phyloP scores from a whole-genome alignment of 2,329 filamentous ascomycete species.

The Didymella segeticola region DNA sequence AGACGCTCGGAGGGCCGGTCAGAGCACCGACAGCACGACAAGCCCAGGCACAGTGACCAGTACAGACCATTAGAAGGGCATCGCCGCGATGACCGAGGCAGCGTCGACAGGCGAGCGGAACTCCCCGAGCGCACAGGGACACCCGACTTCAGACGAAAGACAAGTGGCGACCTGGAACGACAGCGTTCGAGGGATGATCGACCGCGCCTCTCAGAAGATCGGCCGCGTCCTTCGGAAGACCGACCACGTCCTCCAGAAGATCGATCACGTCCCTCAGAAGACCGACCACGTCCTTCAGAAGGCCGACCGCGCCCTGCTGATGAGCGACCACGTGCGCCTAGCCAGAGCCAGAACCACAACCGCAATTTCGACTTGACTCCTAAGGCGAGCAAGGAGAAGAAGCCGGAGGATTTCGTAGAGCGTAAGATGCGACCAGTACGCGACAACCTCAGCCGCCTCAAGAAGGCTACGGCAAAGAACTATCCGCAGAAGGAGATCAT shows the following conservation, averaged over 20 bases:
- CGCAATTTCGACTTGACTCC: slow-evolving; percentile 38
- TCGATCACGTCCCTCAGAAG: slow-evolving; percentile 60
- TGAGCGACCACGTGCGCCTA: slow-evolving; percentile 36
- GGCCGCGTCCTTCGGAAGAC: slow-evolving; percentile 33
- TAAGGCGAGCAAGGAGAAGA: slow-evolving; percentile 35
- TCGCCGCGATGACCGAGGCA: slow-evolving; percentile 41
- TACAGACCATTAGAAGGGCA: slow-evolving; percentile 39
- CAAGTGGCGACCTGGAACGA: slow-evolving; percentile 53
- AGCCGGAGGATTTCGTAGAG: slow-evolving; percentile 58
- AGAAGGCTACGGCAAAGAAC: slow-evolving; percentile 67
- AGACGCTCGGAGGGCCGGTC: slow-evolving; percentile 42
- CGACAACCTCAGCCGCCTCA: slow-evolving; percentile 65
- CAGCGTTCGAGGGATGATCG: slow-evolving; percentile 47
- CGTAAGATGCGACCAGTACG: slow-evolving; percentile 65
- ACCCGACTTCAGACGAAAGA: slow-evolving; percentile 53
- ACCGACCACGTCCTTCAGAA: too few relatives aligned
- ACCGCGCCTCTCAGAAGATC: slow-evolving; percentile 58
- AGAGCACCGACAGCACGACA: slow-evolving; percentile 43
- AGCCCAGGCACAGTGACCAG: slow-evolving; percentile 46
- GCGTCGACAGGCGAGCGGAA: slow-evolving; percentile 48
- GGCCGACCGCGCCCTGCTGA: slow-evolving; percentile 61
- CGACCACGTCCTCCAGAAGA: slow-evolving; percentile 40
- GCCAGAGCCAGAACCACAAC: slow-evolving; percentile 56
- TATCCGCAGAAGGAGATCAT: slow-evolving; percentile 69
- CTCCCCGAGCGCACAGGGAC: slow-evolving; percentile 48